Conservation (phyloP, 2,329 filamentous ascomycete species). For the Cadophora gregata region DNA sequence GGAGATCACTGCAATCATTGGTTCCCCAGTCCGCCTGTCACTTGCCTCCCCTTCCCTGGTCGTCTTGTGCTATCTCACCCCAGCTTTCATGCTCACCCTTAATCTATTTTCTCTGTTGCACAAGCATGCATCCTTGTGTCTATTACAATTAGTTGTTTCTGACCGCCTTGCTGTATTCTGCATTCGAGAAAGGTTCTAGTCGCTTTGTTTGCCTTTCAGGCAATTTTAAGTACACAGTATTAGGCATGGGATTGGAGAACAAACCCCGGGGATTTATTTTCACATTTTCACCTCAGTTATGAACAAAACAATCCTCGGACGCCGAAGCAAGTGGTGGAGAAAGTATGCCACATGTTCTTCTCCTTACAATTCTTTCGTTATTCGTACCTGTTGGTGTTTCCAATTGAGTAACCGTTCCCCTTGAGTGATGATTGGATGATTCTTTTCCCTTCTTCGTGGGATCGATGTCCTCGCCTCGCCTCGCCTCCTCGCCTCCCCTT, state of each 20-base stretch:
- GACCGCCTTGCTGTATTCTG: too few species aligned
- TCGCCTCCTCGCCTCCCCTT: background rate
- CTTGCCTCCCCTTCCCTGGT: background rate
- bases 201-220: background rate
- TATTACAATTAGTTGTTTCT: background rate
- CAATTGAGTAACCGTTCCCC: background rate
- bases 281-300: too few species aligned
- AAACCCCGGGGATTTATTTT: background rate
- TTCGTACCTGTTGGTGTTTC: too few species aligned
- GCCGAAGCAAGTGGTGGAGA: too few species aligned
- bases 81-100: slow-evolving; percentile 10
- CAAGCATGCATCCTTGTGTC: slow-evolving; percentile 7
- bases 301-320: too few species aligned
- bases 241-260: too few species aligned
- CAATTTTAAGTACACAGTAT: background rate
- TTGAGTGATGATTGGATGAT: slow-evolving; percentile 1
- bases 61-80: background rate
- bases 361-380: too few species aligned
- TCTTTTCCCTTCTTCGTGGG: background rate
- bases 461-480: slow-evolving; percentile 9
- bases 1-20: background rate
- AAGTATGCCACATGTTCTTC: too few species aligned
- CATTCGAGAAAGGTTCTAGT: background rate
- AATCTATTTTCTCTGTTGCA: slow-evolving; percentile 19
- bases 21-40: background rate